Evolutionary conservation across 345 rosid species (phyloP).

Genomic region (Hypericum perforatum): DNA sequence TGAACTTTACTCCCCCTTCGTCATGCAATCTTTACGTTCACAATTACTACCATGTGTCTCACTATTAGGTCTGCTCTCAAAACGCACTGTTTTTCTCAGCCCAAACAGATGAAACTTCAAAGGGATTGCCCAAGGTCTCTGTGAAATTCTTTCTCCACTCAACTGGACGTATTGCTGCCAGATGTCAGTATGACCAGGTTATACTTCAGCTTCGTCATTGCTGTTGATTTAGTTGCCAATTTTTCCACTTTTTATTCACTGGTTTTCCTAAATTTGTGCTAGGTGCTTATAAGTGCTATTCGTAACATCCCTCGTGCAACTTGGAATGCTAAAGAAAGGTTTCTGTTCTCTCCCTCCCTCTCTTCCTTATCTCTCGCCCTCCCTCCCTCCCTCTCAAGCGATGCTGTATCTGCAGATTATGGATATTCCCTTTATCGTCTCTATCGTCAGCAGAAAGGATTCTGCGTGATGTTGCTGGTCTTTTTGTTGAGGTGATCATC

Average conservation of each 20-base stretch:
- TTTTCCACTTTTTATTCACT: conserved; percentile 6
- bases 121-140: conserved; percentile 36
- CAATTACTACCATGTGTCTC: neutral
- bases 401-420: conserved; percentile 42
- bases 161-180: conserved; percentile 66
- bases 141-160: conserved; percentile 62
- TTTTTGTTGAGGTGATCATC: conserved; percentile 48
- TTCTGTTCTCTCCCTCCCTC: conserved; percentile 5
- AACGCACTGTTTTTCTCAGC: conserved; percentile 5
- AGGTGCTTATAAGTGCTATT: conserved; percentile 61
- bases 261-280: conserved; percentile 4
- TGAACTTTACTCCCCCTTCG: too few species aligned
- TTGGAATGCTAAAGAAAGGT: conserved; percentile 97
- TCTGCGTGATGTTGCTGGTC: conserved; percentile 35
- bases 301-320: conserved; percentile 71
- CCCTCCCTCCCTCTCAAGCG: conserved; percentile 3
- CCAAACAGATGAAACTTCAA: conserved; percentile 27
- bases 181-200: conserved; percentile 60
- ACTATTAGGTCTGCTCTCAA: conserved; percentile 1
- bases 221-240: neutral
- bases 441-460: conserved; percentile 54
- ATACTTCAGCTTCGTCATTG: conserved; percentile 1
- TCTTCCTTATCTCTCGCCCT: neutral
- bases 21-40: too few species aligned
- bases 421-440: conserved; percentile 69